Conservation (phyloP, 495 filamentous ascomycete species). For the Extremus antarcticus region DNA sequence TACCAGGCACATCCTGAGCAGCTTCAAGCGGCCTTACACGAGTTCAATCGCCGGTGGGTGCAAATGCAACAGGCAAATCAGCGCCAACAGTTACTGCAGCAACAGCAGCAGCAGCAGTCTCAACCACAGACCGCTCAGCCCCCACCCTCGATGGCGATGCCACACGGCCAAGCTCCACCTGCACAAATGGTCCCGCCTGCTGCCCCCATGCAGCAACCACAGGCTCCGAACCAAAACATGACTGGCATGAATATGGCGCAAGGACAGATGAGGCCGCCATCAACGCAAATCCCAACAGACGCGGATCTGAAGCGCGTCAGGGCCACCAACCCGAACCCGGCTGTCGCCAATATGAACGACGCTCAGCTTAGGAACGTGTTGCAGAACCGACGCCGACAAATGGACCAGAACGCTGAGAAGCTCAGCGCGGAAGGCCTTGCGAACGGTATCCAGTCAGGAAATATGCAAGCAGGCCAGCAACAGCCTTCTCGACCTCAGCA, state of each 20-base stretch:
- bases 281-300: constrained; percentile 7
- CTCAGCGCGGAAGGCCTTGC: constrained; percentile 16
- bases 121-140: constrained; percentile 1
- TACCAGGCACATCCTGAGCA: constrained; percentile 10
- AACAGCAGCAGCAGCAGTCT: constrained; percentile 1
- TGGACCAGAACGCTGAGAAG: constrained; percentile 26
- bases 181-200: constrained; percentile 22
- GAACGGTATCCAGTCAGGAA: constrained; percentile 11
- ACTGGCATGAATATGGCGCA: constrained; percentile 4
- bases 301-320: constrained; percentile 22
- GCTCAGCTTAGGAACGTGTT: constrained; percentile 6
- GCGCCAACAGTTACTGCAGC: constrained; percentile 1
- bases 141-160: constrained; percentile 8
- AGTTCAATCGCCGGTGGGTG: constrained; percentile 31
- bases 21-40: background rate
- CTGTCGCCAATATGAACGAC: constrained; percentile 46
- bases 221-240: constrained; percentile 9
- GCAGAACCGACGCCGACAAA: constrained; percentile 6
- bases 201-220: constrained; percentile 17
- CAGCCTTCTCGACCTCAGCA: constrained; percentile 21
- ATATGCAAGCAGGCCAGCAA: constrained; percentile 21
- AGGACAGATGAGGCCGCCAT: background rate
- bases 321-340: constrained; percentile 24
- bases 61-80: constrained; percentile 38
- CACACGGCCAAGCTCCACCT: constrained; percentile 20